Percentiles rank a stretch among this genome's conserved stretches.
phyloP scores from a whole-genome alignment of 139 green algal species.

The Coccomyxa sp. region DNA sequence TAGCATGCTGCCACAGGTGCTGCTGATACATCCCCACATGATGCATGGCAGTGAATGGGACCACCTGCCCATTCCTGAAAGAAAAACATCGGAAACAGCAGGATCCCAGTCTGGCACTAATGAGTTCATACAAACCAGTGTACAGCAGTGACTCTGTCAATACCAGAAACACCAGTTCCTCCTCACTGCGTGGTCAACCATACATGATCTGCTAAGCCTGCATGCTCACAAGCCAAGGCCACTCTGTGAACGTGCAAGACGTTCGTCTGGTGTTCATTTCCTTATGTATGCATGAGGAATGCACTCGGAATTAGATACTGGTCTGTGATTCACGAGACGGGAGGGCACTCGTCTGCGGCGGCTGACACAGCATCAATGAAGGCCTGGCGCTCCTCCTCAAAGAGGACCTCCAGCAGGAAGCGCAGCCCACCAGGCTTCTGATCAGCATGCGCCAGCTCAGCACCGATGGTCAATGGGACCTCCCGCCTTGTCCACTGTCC shows the following conservation, averaged over 20 bases:
- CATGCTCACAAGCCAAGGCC: too few relatives aligned
- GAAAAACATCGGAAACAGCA: neutral
- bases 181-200: too few relatives aligned
- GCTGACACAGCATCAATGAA: slow-evolving; percentile 9
- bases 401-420: slow-evolving; percentile 5
- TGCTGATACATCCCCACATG: slow-evolving; percentile 28
- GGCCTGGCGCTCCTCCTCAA: slow-evolving; percentile 36
- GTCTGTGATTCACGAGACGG: neutral
- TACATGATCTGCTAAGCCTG: too few relatives aligned
- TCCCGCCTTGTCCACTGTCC: slow-evolving; percentile 21
- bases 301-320: too few relatives aligned
- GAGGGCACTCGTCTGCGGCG: neutral
- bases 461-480: slow-evolving; percentile 29
- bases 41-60: slow-evolving; percentile 18
- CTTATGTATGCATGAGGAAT: too few relatives aligned
- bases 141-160: neutral
- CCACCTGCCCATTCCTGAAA: slow-evolving; percentile 2
- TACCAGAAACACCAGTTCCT: neutral
- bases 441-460: too few relatives aligned
- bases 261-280: too few relatives aligned
- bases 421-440: neutral
- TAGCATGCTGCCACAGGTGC: slow-evolving; percentile 9
- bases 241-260: too few relatives aligned
- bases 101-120: neutral
- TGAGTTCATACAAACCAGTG: neutral